A percentile compares a stretch with the other conserved stretches of the same genome.
Evolutionary conservation across 306 rosid genomes (phyloP).

Genomic region (Lathyrus sativus): DNA sequence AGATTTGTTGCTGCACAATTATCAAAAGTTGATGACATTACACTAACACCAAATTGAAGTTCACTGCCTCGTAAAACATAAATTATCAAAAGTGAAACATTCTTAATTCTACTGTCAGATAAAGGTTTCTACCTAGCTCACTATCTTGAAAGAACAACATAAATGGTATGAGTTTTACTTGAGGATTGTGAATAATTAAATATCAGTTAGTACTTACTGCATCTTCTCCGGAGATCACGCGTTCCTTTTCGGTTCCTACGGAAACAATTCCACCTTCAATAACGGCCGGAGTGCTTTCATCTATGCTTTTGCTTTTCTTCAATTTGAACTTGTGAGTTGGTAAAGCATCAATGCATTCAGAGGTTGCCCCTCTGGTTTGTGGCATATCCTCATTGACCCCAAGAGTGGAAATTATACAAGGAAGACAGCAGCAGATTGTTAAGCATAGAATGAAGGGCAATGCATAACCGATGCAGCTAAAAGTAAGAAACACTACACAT

Average conservation of each 20-base stretch:
- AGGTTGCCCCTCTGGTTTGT: conserved; percentile 73
- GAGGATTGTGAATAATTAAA: conserved; percentile 15
- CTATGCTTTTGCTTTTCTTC: conserved; percentile 54
- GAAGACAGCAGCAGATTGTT: conserved; percentile 87
- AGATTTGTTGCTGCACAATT: background rate
- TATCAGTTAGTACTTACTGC: conserved; percentile 58
- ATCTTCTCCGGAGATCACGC: conserved; percentile 75
- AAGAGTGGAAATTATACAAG: conserved; percentile 78
- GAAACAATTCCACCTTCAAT: conserved; percentile 78
- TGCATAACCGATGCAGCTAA: conserved; percentile 81
- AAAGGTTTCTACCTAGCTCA: background rate
- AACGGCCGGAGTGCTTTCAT: conserved; percentile 45
- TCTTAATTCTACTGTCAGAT: background rate
- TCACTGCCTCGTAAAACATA: background rate
- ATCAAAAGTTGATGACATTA: background rate
- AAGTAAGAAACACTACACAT: conserved; percentile 79
- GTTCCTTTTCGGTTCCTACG: conserved; percentile 81
- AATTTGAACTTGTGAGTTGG: conserved; percentile 77
- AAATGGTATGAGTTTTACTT: background rate
- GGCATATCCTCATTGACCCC: conserved; percentile 70
- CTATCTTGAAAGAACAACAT: background rate
- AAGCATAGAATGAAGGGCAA: conserved; percentile 87
- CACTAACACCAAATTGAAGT: background rate
- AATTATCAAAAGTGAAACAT: too few relatives aligned
- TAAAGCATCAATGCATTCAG: conserved; percentile 71